Conservation (phyloP, 257 asterid species). For the Solanum rostratum region DNA sequence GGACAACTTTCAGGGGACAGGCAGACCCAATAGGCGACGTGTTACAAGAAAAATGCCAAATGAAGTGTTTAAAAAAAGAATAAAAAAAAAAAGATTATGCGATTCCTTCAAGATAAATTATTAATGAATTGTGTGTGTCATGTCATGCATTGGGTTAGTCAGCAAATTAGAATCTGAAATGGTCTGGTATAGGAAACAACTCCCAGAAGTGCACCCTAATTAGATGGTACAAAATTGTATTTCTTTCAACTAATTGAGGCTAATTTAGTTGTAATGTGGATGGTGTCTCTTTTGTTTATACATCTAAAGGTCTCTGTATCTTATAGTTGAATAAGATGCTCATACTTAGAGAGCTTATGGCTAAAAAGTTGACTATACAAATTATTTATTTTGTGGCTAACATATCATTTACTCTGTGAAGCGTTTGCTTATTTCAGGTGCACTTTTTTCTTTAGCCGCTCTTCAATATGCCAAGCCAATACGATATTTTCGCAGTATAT, state of each 20-base stretch:
- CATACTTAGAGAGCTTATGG: background rate
- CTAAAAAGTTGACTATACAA: background rate
- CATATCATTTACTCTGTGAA: background rate
- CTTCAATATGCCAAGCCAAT: no score
- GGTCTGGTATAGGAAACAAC: background rate
- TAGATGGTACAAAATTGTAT: background rate
- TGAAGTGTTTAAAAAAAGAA: no score
- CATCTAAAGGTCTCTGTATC: background rate
- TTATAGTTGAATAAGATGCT: background rate
- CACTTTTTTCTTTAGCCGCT: no score
- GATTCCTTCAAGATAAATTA: background rate
- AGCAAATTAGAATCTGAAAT: background rate
- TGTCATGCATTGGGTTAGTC: background rate
- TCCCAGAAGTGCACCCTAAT: background rate
- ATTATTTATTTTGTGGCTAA: background rate
- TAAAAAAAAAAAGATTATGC: no score
- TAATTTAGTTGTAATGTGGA: background rate
- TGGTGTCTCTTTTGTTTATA: background rate
- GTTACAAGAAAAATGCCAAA: no score
- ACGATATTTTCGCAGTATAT: no score
- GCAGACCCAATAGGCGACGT: no score
- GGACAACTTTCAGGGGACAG: no score
- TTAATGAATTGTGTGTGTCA: background rate
- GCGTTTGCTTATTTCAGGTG: background rate
- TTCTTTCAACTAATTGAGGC: background rate